Evolutionary conservation across 1,284 basidiomycete species (phyloP).

Genomic region (Athelia sp.): DNA sequence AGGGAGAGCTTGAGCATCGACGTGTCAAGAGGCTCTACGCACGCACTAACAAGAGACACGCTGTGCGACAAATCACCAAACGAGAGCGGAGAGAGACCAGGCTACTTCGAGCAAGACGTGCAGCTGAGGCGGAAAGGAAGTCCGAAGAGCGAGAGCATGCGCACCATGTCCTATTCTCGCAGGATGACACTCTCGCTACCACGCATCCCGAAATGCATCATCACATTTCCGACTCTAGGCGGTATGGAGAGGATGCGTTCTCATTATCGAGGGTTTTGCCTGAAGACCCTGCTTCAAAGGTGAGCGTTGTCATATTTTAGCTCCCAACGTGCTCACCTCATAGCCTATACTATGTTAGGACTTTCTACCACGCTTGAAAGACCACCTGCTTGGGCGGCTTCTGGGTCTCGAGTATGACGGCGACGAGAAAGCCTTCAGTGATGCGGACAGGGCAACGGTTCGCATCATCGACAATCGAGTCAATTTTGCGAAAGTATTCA

Average conservation of each 20-base stretch:
- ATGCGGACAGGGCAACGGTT: neutral
- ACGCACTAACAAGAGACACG: conserved; percentile 22
- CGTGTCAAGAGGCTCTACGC: conserved; percentile 23
- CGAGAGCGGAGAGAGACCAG: conserved; percentile 5
- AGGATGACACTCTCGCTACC: conserved; percentile 13
- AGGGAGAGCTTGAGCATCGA: conserved; percentile 29
- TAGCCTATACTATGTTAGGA: neutral
- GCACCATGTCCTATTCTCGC: conserved; percentile 9
- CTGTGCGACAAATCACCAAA: conserved; percentile 18
- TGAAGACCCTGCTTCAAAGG: conserved; percentile 7
- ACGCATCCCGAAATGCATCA: conserved; percentile 12
- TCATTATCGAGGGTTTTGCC: neutral
- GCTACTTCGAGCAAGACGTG: neutral
- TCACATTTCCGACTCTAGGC: conserved; percentile 16
- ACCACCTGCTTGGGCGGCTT: neutral
- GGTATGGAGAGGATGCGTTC: conserved; percentile 2
- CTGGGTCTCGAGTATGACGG: neutral
- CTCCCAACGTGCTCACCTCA: too few species aligned
- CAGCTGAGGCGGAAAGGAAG: neutral
- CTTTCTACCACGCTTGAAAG: neutral
- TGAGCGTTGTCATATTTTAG: neutral
- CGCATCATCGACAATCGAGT: conserved; percentile 3
- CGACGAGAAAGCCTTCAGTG: neutral
- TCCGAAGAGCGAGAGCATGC: too few species aligned
- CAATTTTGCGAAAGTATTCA: conserved; percentile 23